phyloP scores from a whole-genome alignment of 805 yeast species.

The Ogataea populi-albae region DNA sequence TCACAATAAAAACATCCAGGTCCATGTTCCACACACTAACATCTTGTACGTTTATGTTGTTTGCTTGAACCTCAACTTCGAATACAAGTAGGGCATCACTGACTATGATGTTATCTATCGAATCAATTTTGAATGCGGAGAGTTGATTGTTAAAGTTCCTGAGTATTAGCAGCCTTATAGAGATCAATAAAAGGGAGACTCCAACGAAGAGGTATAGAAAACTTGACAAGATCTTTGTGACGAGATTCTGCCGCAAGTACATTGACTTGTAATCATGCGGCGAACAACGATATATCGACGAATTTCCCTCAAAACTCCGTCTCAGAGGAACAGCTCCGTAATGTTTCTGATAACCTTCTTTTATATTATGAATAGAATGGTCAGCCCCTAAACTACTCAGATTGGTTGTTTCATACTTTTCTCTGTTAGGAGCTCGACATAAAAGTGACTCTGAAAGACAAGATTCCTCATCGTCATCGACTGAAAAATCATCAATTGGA shows the following conservation, averaged over 20 bases:
- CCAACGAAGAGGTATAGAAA: constrained; percentile 16
- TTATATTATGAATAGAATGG: constrained; percentile 1
- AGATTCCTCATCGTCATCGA: constrained; percentile 23
- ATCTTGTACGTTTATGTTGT: constrained; percentile 32
- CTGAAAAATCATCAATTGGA: constrained; percentile 17
- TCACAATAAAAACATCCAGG: constrained; percentile 32
- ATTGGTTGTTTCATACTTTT: not conserved
- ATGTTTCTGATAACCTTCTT: constrained; percentile 7
- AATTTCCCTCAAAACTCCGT: constrained; percentile 13
- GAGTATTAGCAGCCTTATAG: constrained; percentile 22
- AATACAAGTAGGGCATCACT: constrained; percentile 32
- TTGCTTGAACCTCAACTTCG: constrained; percentile 28
- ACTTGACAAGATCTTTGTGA: constrained; percentile 17
- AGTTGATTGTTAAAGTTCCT: constrained; percentile 29
- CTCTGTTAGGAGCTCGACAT: constrained; percentile 12
- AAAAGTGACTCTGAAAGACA: constrained; percentile 25
- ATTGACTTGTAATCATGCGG: constrained; percentile 34
- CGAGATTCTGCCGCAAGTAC: constrained; percentile 24
- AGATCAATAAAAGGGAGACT: constrained; percentile 7
- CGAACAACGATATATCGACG: constrained; percentile 24
- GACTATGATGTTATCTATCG: constrained; percentile 29
- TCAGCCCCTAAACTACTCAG: not conserved
- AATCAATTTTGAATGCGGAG: constrained; percentile 21
- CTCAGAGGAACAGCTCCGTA: constrained; percentile 16
- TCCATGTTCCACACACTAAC: constrained; percentile 31